Conservation (phyloP, 306 rosid genomes). For the Castanea sativa region DNA sequence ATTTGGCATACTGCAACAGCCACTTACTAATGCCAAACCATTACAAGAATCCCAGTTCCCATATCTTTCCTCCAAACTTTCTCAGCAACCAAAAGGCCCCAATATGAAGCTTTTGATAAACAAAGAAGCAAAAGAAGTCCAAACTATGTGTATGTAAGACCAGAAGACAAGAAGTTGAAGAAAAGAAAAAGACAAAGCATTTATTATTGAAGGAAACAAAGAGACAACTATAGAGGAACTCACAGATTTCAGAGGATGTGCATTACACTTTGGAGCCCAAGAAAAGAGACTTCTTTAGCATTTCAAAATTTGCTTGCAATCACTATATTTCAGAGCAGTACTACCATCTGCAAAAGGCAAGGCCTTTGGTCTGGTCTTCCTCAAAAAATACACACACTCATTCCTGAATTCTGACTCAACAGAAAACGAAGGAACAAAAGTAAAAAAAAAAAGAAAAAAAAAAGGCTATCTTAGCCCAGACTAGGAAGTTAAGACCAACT, state of each 20-base stretch:
- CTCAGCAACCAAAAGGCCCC: conserved; percentile 21
- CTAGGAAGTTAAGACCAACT: conserved; percentile 8
- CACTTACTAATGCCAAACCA: neutral
- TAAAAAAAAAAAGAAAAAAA: too few relatives aligned
- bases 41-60: neutral
- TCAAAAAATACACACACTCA: neutral
- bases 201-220: neutral
- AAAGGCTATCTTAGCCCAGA: neutral
- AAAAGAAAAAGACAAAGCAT: neutral
- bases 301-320: neutral
- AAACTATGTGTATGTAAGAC: neutral
- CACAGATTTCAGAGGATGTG: conserved; percentile 23
- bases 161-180: neutral
- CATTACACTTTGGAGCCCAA: conserved; percentile 26
- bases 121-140: neutral
- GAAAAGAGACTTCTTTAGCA: conserved; percentile 7
- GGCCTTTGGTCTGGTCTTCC: conserved; percentile 1
- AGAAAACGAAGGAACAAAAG: neutral
- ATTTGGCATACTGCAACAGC: neutral
- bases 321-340: neutral
- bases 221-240: conserved; percentile 18
- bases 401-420: conserved; percentile 1
- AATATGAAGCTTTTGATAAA: neutral
- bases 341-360: neutral
- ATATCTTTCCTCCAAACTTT: neutral